These are phyloP conservation scores for Starmerella potacharoeniae DNA, from an alignment of 805 yeast genomes.

Conservation along the genomic window DNA sequence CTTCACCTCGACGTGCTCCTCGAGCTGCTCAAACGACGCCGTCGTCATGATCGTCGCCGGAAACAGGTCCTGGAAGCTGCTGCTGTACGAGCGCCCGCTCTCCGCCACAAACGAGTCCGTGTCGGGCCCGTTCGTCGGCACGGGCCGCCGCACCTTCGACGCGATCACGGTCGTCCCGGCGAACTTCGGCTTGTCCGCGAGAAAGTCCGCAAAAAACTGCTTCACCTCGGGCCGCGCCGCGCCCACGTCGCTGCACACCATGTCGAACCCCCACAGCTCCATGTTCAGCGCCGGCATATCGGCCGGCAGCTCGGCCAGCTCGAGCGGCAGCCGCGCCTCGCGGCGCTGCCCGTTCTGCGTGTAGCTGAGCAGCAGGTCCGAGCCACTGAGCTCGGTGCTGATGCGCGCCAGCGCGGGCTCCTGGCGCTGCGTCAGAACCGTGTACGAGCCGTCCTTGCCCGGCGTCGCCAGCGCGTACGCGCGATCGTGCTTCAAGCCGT, in stretches of 20 bases:
- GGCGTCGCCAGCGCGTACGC: slow-evolving; percentile 25
- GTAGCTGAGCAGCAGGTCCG: slow-evolving; percentile 18
- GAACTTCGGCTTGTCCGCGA: slow-evolving; percentile 8
- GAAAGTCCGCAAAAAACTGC: slow-evolving; percentile 10
- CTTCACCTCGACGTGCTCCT: slow-evolving; percentile 18
- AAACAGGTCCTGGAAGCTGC: slow-evolving; percentile 27
- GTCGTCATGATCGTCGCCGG: slow-evolving; percentile 27
- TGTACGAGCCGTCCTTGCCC: slow-evolving; percentile 10
- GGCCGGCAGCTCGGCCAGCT: slow-evolving; percentile 4
- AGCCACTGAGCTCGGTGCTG: slow-evolving; percentile 16
- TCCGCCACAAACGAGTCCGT: slow-evolving; percentile 8
- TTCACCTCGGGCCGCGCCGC: slow-evolving; percentile 13
- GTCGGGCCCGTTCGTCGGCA: slow-evolving; percentile 7
- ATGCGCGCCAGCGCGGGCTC: slow-evolving; percentile 23
- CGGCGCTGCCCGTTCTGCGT: slow-evolving; percentile 5
- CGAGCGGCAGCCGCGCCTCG: slow-evolving; percentile 17
- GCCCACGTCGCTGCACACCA: slow-evolving; percentile 23
- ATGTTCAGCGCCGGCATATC: slow-evolving; percentile 10
- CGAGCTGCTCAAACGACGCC: slow-evolving; percentile 23
- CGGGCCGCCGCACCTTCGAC: slow-evolving; percentile 21
- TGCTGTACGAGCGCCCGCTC: slow-evolving; percentile 11
- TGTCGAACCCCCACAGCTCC: slow-evolving; percentile 25
- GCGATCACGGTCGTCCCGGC: slow-evolving; percentile 20
- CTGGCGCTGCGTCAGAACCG: slow-evolving; percentile 26
- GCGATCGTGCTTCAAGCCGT: slow-evolving; percentile 28